phyloP scores from a whole-genome alignment of 345 rosid genomes.

The Aurinia saxatilis region DNA sequence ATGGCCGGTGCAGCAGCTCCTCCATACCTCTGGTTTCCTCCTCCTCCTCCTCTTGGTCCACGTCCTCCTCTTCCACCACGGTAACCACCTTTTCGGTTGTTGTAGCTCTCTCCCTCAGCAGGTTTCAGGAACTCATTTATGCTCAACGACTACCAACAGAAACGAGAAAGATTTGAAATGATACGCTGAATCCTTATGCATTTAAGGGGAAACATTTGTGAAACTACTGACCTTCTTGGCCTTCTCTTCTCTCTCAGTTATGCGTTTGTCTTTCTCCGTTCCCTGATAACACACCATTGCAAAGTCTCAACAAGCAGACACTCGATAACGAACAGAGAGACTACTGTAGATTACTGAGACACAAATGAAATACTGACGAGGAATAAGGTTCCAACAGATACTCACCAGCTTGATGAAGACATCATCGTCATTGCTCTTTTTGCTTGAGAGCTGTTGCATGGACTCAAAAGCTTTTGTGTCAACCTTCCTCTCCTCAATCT shows the following conservation, averaged over 20 bases:
- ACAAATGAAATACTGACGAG: not conserved
- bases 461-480: conserved; percentile 52
- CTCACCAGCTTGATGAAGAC: conserved; percentile 57
- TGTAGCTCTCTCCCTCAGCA: conserved; percentile 45
- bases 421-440: conserved; percentile 49
- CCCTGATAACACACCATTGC: conserved; percentile 29
- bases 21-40: not conserved
- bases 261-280: conserved; percentile 60
- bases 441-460: conserved; percentile 66
- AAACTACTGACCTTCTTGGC: conserved; percentile 42
- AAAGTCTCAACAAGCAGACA: not conserved
- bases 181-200: not conserved
- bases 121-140: conserved; percentile 71
- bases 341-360: not conserved
- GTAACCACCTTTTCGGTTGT: conserved; percentile 37
- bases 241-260: conserved; percentile 55
- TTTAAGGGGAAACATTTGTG: not conserved
- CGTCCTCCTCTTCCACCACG: conserved; percentile 49
- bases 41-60: conserved; percentile 33
- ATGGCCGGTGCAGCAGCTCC: conserved; percentile 42
- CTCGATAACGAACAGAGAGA: not conserved
- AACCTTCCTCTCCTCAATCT: conserved; percentile 62
- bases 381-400: not conserved
- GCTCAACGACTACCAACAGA: conserved; percentile 42
- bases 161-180: not conserved